Conservation (phyloP, 2,329 filamentous ascomycete genomes). For the Pleomassaria siparia region DNA sequence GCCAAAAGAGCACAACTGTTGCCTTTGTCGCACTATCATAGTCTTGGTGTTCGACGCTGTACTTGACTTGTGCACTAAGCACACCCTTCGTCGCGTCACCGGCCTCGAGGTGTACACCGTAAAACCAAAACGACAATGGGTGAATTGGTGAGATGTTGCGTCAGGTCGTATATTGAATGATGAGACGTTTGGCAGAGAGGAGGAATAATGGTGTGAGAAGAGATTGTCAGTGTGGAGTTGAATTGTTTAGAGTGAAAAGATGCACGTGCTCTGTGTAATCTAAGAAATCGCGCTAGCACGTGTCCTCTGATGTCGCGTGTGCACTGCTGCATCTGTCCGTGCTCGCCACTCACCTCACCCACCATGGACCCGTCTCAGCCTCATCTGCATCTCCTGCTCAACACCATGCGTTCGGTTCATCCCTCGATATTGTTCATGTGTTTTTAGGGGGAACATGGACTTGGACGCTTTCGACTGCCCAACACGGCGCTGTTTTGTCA, state of each 20-base stretch:
- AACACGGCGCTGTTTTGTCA: too few relatives aligned
- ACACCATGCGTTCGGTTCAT: too few relatives aligned
- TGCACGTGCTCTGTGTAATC: constrained; percentile 9
- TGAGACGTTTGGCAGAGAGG: background rate
- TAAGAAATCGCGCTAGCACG: constrained; percentile 25
- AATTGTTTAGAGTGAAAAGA: background rate
- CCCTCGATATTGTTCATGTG: too few relatives aligned
- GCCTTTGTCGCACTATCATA: background rate
- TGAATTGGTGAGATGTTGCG: background rate
- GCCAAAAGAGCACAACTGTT: background rate
- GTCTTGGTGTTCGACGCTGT: background rate
- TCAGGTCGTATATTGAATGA: background rate
- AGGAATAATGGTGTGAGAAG: constrained; percentile 2
- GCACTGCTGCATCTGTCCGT: background rate
- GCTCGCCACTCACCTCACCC: too few relatives aligned
- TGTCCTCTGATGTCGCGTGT: constrained; percentile 28
- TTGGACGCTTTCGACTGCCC: too few relatives aligned
- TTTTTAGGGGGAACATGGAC: too few relatives aligned
- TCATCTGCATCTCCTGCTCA: too few relatives aligned
- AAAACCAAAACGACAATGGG: background rate
- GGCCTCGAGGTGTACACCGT: background rate
- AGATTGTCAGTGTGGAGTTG: background rate
- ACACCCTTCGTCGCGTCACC: background rate
- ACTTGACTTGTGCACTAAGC: background rate
- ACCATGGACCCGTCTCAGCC: too few relatives aligned